A percentile compares a stretch with the other conserved stretches of the same genome.
Conservation (phyloP, 306 rosid species). For the Castanea mollissima region DNA sequence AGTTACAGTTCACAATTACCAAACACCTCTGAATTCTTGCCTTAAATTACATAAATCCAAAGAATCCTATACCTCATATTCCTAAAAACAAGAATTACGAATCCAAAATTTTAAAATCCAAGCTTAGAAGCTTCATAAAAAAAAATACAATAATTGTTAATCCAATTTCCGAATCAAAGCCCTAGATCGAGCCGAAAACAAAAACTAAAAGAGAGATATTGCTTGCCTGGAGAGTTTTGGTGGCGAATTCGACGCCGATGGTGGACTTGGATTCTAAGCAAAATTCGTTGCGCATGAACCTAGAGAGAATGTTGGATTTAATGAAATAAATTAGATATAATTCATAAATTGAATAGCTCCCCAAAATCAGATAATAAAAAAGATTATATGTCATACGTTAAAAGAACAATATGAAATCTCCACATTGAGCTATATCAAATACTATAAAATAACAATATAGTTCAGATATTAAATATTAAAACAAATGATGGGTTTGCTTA, state of each 20-base stretch:
- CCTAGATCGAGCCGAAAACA: neutral
- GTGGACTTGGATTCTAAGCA: constrained; percentile 79
- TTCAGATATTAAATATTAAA: too few species aligned
- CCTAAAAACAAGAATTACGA: neutral
- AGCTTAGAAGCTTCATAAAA: neutral
- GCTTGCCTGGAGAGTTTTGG: constrained; percentile 89
- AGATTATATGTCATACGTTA: too few species aligned
- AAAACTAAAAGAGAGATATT: neutral
- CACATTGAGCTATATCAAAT: too few species aligned
- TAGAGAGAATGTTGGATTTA: constrained; percentile 67
- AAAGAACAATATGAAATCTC: too few species aligned
- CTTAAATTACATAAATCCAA: neutral
- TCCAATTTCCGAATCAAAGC: neutral
- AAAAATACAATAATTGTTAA: neutral
- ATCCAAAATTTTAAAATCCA: neutral
- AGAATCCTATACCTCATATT: neutral
- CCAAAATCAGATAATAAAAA: too few species aligned
- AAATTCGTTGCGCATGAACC: constrained; percentile 93
- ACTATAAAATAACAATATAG: too few species aligned
- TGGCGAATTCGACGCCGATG: constrained; percentile 95
- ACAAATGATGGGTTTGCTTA: too few species aligned
- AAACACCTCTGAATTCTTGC: neutral
- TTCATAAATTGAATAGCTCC: too few species aligned
- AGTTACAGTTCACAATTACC: neutral
- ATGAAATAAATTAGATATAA: too few species aligned